phyloP scores from a whole-genome alignment of 1,284 basidiomycete genomes.

The Tilletiaria anomala region DNA sequence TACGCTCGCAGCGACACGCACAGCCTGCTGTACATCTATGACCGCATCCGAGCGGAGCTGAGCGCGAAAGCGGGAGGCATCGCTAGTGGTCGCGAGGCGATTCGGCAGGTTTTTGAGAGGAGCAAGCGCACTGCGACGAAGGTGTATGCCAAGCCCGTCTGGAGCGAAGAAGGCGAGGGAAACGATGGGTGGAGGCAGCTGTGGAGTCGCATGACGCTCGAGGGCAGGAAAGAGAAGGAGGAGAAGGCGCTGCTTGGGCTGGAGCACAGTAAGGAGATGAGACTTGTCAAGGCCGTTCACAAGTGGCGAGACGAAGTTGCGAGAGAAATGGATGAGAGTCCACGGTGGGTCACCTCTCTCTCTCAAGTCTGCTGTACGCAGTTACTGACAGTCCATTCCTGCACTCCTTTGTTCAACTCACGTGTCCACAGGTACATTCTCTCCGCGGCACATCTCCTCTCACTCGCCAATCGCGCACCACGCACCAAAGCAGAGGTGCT shows the following conservation, averaged over 20 bases:
- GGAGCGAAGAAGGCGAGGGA: slow-evolving; percentile 27
- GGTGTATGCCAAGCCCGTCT: slow-evolving; percentile 35
- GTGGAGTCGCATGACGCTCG: slow-evolving; percentile 12
- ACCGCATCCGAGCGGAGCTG: slow-evolving; percentile 74
- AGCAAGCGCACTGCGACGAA: slow-evolving; percentile 24
- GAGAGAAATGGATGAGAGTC: slow-evolving; percentile 73
- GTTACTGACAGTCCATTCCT: no score
- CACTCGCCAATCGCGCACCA: no score
- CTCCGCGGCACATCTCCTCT: no score
- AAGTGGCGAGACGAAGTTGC: slow-evolving; percentile 71
- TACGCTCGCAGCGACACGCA: slow-evolving; percentile 95
- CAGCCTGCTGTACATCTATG: slow-evolving; percentile 81
- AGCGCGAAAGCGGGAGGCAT: slow-evolving; percentile 8
- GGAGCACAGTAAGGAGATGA: no score
- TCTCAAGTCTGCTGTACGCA: no score
- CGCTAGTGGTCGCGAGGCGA: slow-evolving; percentile 39
- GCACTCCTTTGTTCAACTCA: no score
- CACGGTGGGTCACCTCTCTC: slow-evolving; percentile 43
- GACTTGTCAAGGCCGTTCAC: slow-evolving; percentile 59
- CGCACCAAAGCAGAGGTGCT: no score
- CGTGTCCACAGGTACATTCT: no score
- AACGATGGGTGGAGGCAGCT: slow-evolving; percentile 29
- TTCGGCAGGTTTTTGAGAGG: slow-evolving; percentile 23
- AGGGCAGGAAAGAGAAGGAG: slow-evolving; percentile 10
- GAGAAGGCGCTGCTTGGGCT: slow-evolving; percentile 14